phyloP scores from a whole-genome alignment of 2,329 filamentous ascomycete genomes.

The Diaporthe aspalathi region DNA sequence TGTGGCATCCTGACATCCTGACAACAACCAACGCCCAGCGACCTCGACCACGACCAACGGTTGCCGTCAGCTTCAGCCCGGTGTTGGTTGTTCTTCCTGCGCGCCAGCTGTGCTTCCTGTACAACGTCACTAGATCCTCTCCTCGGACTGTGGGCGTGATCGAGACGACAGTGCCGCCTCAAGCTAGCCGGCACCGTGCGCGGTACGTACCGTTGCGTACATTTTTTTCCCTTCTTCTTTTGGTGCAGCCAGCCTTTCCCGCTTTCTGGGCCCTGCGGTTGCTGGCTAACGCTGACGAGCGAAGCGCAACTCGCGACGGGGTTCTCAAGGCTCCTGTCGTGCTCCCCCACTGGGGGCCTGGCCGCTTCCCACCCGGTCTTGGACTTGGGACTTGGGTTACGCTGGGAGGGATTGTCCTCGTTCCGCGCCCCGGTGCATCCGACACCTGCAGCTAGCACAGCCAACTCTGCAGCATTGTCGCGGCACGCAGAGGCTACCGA shows the following conservation, averaged over 20 bases:
- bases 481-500: slow-evolving; percentile 2
- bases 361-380: not conserved
- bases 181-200: not conserved
- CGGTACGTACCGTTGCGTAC: not conserved
- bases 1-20: too few species aligned
- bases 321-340: not conserved
- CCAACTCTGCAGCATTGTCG: not conserved
- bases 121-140: slow-evolving; percentile 21
- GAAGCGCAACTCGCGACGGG: slow-evolving; percentile 27
- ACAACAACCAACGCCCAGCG: not conserved
- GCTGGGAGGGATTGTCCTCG: slow-evolving; percentile 29
- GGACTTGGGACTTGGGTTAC: slow-evolving; percentile 10
- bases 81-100: slow-evolving; percentile 23
- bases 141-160: not conserved
- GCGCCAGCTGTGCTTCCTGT: slow-evolving; percentile 1
- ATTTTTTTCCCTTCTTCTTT: not conserved
- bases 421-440: slow-evolving; percentile 32
- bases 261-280: slow-evolving; percentile 17
- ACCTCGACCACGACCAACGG: not conserved
- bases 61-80: slow-evolving; percentile 17
- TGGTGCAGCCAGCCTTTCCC: slow-evolving; percentile 29
- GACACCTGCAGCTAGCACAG: slow-evolving; percentile 27
- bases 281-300: slow-evolving; percentile 23
- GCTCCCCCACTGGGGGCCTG: slow-evolving; percentile 7
- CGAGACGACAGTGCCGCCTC: slow-evolving; percentile 18